Evolutionary conservation across 345 rosid species (phyloP), one percentile per base, ranked within the genome.

Genomic region (Clarkia xantiana): DNA sequence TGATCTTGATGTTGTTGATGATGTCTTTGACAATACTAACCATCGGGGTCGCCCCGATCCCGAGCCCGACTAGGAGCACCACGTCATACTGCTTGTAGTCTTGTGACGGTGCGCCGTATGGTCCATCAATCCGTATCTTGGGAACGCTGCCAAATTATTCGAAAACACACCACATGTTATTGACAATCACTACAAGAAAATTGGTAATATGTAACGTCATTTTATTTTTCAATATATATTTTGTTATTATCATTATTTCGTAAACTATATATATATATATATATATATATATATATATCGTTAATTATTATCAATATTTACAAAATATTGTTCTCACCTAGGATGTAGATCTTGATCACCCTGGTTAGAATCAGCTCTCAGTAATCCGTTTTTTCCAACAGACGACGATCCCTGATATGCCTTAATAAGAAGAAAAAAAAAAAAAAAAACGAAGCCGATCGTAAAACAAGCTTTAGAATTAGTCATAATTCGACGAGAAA

Each of bases 101-200:
- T 45, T 86, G 95, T 48, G 86, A 82, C 2, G 93, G 84, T 19
- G 89, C 95, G 49, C 95, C 93, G 18, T 80, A 86, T 1, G 95
- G 86, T 2, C 86, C 95, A 49, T 86, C 93, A 13, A 86, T 72
- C 38, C 75, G 64, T 13, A 86, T 79, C 50, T 60, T 80, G 29
- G 96, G 93, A 42, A 86, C 51, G 70, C 86, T 81, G 66, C 42
- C 22, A n/a, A 54, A 51, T 23, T 15, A 3, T 14, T 4, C 11
- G 10, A 13, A 42, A 4, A 42, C 42, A 23, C 3, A 18, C 20
- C 9, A 46, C 29, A 9, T 47, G 18, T 13, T 10, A 46, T 18
- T 9, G 9, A 41, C 14, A 2, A 10, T 3, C n/a, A n/a, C n/a
- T n/a, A n/a, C n/a, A n/a, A n/a, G n/a, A n/a, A n/a, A n/a, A n/a